These are phyloP conservation scores for Eucalyptus tenuipes DNA, from an alignment of 345 rosid genomes.

Conservation along the genomic window DNA sequence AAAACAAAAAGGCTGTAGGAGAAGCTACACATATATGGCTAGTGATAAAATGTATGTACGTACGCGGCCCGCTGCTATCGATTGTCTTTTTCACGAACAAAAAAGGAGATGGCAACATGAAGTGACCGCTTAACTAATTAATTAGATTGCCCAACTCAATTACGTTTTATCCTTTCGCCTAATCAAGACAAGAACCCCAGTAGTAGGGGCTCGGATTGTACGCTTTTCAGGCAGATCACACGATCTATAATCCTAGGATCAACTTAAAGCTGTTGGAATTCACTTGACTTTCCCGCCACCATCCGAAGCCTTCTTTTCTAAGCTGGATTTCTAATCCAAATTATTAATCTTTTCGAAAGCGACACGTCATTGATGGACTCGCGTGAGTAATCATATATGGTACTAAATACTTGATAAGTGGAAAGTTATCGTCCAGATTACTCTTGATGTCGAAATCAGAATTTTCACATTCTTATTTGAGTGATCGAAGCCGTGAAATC, in stretches of 20 bases:
- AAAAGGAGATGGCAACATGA: neutral
- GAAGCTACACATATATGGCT: neutral
- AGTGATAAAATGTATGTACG: neutral
- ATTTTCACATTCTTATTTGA: accelerated
- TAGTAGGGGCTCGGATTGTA: neutral
- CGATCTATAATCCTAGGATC: neutral
- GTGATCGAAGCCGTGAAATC: accelerated
- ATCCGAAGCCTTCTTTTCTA: neutral
- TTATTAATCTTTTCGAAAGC: neutral
- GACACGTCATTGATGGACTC: accelerated
- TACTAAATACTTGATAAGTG: no score
- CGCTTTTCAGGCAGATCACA: neutral
- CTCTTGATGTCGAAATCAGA: accelerated
- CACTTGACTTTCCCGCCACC: neutral
- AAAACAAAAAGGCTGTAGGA: neutral
- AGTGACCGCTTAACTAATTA: neutral
- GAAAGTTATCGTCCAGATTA: neutral
- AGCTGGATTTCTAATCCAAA: neutral
- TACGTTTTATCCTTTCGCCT: neutral
- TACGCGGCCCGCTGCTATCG: neutral
- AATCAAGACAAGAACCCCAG: neutral
- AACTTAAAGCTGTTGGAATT: neutral
- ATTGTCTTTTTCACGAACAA: neutral
- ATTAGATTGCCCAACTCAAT: neutral
- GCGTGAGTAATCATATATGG: no score